Base-by-base conservation (phyloP, 768 basidiomycete species). In the Boletus coccyginus region DNA sequence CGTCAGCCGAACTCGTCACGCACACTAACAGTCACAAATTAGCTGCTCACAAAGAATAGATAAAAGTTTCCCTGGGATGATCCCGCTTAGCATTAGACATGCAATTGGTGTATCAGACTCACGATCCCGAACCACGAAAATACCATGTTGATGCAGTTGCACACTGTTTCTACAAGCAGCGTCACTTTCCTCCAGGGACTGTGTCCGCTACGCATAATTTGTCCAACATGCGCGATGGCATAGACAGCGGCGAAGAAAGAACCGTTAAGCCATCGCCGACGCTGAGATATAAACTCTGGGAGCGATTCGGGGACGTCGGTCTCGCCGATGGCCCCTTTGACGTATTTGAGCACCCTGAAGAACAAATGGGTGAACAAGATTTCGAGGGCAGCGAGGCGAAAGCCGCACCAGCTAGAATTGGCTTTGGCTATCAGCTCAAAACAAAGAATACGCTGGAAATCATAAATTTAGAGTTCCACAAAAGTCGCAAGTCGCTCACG, bases 221-320 rank as follows among this genome's bases (percentile, higher is more conserved):
- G 70, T 48, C 70, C 71, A 9, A 69, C 70, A 49, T 98, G 94
- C 4, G 91, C 90, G 44, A 98, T 83, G 3, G 96, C 90, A 72
- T 98, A 99, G 8, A 92, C 88, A 7, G 92, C 88, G 8, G 94
- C 95, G 64, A 98, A 98, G 75, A 98, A 93, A 2, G 92, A 95
- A 2, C 96, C 95, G 60, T 92, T 91, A 5, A 92, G 78, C 90
- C 87, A 95, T 61, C 94, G 84, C 48, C 94, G 81, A 7, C 94
- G 86, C 65, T 98, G 96, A 56, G 82, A 81, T 67, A 97, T 98
- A 69, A 97, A 98, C 72, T 98, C 96, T 4, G 94, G 86, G 16
- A 97, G 81, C 1, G 85, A 81, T 64, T 96, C 95, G 3, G 95
- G 95, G 7, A 98, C 95, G 70, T 98, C 94, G 0, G 94, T 96